Evolutionary conservation across 192 early-diverging fungal species (phyloP).

Genomic region (Podila minutissima): DNA sequence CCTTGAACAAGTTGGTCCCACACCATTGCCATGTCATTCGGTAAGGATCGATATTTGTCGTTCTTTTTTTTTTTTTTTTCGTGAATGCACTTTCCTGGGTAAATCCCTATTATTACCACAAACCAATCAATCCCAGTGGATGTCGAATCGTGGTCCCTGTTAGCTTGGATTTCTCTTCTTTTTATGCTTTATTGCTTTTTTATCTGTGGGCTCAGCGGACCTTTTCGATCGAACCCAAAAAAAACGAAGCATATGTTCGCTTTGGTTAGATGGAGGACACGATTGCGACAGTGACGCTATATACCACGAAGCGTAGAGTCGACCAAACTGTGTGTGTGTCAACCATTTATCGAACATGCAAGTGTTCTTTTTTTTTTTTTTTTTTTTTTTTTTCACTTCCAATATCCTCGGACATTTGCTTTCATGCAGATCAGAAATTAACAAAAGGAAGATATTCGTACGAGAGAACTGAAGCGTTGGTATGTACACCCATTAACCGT

Average conservation of each 20-base stretch:
- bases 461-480: no score
- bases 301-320: no score
- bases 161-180: constrained; percentile 1
- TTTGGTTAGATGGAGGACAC: neutral
- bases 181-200: constrained; percentile 10
- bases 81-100: neutral
- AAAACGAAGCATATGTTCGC: neutral
- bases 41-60: constrained; percentile 45
- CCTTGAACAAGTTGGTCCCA: constrained; percentile 86
- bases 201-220: constrained; percentile 1
- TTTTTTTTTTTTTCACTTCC: neutral
- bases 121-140: neutral
- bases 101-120: constrained; percentile 1
- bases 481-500: no score
- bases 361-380: no score
- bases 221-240: constrained; percentile 3
- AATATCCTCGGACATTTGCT: no score
- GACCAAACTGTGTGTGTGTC: no score
- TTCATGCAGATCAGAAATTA: no score
- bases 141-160: neutral
- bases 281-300: no score
- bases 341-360: neutral
- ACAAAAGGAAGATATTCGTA: no score
- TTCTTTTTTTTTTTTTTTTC: neutral
- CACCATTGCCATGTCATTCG: constrained; percentile 85